These are phyloP conservation scores for Coleophoma cylindrospora DNA, from an alignment of 2,329 filamentous ascomycete genomes.

Conservation along the genomic window DNA sequence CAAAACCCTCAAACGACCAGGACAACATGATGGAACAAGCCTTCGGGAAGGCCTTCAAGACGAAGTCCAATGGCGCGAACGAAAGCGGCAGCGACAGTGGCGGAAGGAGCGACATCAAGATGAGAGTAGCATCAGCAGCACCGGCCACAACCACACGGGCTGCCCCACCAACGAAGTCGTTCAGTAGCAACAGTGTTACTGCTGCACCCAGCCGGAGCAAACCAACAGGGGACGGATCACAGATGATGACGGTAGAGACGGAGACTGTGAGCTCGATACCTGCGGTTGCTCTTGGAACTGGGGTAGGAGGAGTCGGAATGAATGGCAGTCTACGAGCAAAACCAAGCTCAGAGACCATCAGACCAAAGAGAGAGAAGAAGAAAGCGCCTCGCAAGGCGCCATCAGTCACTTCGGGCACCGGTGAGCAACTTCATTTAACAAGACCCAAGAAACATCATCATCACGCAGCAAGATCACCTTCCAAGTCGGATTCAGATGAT, in stretches of 20 bases:
- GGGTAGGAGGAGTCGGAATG: slow-evolving; percentile 55
- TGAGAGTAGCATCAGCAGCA: slow-evolving; percentile 28
- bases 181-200: slow-evolving; percentile 49
- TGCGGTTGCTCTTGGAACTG: slow-evolving; percentile 69
- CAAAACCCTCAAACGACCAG: slow-evolving; percentile 38
- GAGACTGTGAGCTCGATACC: slow-evolving; percentile 92
- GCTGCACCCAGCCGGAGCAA: slow-evolving; percentile 62
- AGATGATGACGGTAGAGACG: slow-evolving; percentile 96
- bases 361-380: slow-evolving; percentile 90
- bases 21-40: slow-evolving; percentile 24
- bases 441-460: slow-evolving; percentile 34
- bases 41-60: background rate
- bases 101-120: slow-evolving; percentile 42
- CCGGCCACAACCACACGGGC: slow-evolving; percentile 41
- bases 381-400: slow-evolving; percentile 71
- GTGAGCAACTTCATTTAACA: slow-evolving; percentile 46
- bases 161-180: slow-evolving; percentile 59
- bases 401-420: slow-evolving; percentile 60
- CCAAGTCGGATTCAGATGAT: slow-evolving; percentile 11
- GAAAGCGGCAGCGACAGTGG: slow-evolving; percentile 66
- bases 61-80: slow-evolving; percentile 19
- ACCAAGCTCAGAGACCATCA: slow-evolving; percentile 91
- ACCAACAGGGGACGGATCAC: slow-evolving; percentile 63
- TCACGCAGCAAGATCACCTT: slow-evolving; percentile 27
- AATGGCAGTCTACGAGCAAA: slow-evolving; percentile 77